Conservation (phyloP, 2,329 filamentous ascomycete genomes). For the Hymenotorrendiella dingleyae region DNA sequence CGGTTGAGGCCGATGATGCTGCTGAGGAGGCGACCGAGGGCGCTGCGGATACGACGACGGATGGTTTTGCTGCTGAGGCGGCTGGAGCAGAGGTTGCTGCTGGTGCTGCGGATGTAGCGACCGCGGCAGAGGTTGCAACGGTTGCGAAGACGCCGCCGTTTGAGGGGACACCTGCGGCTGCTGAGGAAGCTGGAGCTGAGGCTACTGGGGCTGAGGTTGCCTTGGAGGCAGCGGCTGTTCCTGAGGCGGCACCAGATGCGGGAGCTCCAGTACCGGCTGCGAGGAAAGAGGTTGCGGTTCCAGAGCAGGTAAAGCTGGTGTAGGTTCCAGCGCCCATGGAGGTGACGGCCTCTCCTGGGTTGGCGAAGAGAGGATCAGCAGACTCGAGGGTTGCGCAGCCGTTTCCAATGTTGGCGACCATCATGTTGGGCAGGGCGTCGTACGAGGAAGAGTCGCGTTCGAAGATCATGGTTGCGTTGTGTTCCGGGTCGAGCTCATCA, state of each 20-base stretch:
- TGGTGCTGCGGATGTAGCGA: constrained; percentile 16
- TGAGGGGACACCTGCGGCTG: constrained; percentile 10
- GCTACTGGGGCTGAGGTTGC: constrained; percentile 5
- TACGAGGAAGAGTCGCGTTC: constrained; percentile 44
- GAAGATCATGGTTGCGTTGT: constrained; percentile 19
- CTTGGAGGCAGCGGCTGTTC: constrained; percentile 6
- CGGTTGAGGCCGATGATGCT: constrained; percentile 19
- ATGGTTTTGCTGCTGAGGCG: constrained; percentile 8
- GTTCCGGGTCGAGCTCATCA: constrained; percentile 19
- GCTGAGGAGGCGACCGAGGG: constrained; percentile 19
- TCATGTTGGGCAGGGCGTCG: constrained; percentile 64
- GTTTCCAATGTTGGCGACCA: constrained; percentile 60
- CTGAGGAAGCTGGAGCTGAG: constrained; percentile 7
- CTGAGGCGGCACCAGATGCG: constrained; percentile 2
- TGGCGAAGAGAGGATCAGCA: constrained; percentile 59
- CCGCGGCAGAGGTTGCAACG: constrained; percentile 14
- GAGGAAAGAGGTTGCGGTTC: constrained; percentile 20
- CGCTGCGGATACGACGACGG: neutral
- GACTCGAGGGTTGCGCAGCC: constrained; percentile 49
- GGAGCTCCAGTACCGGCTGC: constrained; percentile 28
- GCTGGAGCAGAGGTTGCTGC: constrained; percentile 21
- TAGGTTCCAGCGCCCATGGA: constrained; percentile 30
- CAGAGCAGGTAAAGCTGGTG: constrained; percentile 39
- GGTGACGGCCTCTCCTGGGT: constrained; percentile 56
- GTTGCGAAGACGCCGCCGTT: constrained; percentile 34